Conservation (phyloP, 139 green algal species). For the Closterium sp. region DNA sequence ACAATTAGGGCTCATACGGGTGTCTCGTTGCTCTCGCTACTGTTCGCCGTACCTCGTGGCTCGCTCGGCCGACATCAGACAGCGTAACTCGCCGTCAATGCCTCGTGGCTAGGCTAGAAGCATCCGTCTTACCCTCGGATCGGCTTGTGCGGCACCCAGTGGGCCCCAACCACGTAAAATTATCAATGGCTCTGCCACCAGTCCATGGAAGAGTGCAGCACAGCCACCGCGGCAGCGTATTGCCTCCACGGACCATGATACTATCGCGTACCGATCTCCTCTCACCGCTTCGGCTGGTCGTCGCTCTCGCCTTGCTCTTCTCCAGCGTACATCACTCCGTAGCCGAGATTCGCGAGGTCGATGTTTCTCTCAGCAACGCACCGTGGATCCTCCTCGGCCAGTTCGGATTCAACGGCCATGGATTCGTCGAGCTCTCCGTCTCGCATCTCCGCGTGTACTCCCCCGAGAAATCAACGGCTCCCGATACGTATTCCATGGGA, state of each 20-base stretch:
- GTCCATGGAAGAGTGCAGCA: background rate
- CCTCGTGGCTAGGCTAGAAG: background rate
- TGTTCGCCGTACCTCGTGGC: background rate
- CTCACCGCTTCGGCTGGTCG: background rate
- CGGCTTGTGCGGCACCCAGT: background rate
- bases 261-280: background rate
- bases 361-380: background rate
- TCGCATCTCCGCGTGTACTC: slow-evolving; percentile 20
- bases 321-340: background rate
- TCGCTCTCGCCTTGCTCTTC: background rate
- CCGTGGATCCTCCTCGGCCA: background rate
- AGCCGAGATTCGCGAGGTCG: slow-evolving; percentile 3
- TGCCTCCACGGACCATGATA: background rate
- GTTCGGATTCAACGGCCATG: slow-evolving; percentile 1
- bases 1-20: background rate
- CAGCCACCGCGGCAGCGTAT: background rate
- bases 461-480: slow-evolving; percentile 9
- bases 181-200: too few species aligned
- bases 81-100: background rate
- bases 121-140: background rate
- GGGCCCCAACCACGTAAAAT: too few species aligned
- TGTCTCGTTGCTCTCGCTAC: background rate
- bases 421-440: slow-evolving; percentile 6
- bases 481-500: slow-evolving; percentile 24
- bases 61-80: background rate